Base-by-base conservation (phyloP, 2,329 filamentous ascomycete species). In the Cladosporium sp. region DNA sequence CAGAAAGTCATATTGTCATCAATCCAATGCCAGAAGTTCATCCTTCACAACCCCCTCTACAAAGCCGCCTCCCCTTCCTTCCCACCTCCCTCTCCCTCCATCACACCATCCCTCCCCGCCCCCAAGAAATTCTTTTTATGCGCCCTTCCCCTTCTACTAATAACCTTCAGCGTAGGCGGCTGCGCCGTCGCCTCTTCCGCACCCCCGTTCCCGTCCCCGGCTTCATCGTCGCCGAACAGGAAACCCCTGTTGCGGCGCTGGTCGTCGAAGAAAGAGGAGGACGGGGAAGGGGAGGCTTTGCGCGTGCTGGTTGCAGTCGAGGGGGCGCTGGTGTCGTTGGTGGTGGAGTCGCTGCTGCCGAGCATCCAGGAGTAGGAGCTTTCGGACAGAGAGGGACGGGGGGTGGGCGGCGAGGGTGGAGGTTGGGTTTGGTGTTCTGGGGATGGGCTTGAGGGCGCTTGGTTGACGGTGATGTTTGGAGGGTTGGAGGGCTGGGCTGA, bases 341-440 rank as follows among this genome's bases (percentile, higher is more conserved):
- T 9, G n/a, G 37, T 18, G 34, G 34, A 9, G 28, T 43, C 42
- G 28, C 32, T 32, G 28, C 11, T 22, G 49, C 59, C 83, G 2
- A 90, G 74, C 85, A 90, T 90, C 84, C 85, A 89, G 1, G 86
- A 84, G 66, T 89, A 90, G 3, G 84, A 86, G 7, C 86, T 89
- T 59, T 87, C 85, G 1, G 85, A 84, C 33, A 89, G 75, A 0
- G 78, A 81, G 3, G 85, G 86, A 18, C 43, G 54, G 3, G 49
- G 3, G 11, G 34, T 7, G 16, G 43, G 42, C 42, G 42, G 43
- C 13, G 42, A 40, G 22, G 34, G 44, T 16, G 40, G 32, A 14
- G 42, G 16, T 11, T 43, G 8, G 19, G 42, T 14, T 10, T 10
- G 5, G 1, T 35, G 19, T 38, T 22, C 19, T 0, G 19, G 19